Conservation (phyloP, 1,284 basidiomycete species). For the Austroboletus novae-zelandiae region DNA sequence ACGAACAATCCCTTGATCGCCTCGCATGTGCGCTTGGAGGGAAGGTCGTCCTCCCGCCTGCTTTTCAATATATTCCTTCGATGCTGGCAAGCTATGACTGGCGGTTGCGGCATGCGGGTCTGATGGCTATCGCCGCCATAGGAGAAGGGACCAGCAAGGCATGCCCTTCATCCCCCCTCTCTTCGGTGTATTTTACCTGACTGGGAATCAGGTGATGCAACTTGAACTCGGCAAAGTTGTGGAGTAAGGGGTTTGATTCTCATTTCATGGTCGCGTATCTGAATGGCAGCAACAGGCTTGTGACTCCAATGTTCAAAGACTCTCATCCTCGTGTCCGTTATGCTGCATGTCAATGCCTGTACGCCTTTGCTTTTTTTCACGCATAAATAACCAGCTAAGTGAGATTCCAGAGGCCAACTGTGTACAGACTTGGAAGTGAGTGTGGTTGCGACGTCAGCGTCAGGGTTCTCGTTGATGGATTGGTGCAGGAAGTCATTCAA, state of each 20-base stretch:
- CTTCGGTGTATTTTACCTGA: neutral
- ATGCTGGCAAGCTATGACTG: conserved; percentile 80
- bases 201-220: conserved; percentile 55
- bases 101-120: conserved; percentile 75
- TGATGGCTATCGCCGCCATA: conserved; percentile 79
- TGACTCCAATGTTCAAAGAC: conserved; percentile 74
- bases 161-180: neutral
- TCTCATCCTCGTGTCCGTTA: conserved; percentile 78
- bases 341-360: conserved; percentile 87
- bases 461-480: neutral
- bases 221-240: conserved; percentile 76
- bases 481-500: conserved; percentile 68
- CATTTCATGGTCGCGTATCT: conserved; percentile 1
- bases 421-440: conserved; percentile 79
- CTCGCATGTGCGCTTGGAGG: conserved; percentile 75
- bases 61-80: conserved; percentile 75
- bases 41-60: conserved; percentile 64
- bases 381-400: conserved; percentile 1
- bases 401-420: conserved; percentile 63
- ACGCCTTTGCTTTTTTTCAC: conserved; percentile 12
- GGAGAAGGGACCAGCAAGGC: conserved; percentile 74
- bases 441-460: neutral
- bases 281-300: conserved; percentile 46
- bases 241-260: conserved; percentile 43
- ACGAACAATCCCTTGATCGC: conserved; percentile 77